Evolutionary conservation across 2,329 filamentous ascomycete genomes (phyloP), one percentile per base, ranked within the genome.

Genomic region (Pleurostoma richardsiae): DNA sequence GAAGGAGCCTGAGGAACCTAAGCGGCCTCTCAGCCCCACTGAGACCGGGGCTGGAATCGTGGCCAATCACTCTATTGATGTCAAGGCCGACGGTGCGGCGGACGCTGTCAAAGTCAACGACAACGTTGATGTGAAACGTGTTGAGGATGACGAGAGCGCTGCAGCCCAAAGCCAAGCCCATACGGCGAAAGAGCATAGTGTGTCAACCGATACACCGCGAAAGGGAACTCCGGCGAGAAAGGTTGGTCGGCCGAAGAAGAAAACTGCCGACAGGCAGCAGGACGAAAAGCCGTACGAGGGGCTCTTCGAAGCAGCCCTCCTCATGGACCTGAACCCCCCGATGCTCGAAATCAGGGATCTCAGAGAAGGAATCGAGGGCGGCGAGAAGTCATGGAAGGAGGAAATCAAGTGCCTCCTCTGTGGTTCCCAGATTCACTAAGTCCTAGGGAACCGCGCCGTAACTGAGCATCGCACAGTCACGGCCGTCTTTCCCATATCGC

Each of bases 321-420:
- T 67, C 50, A 71, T 75, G 56, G 71, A 73, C 38, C 61, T 65
- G 4, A 72, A 69, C 4, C 73, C 74, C 19, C 72, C 76, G 1
- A 59, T 69, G 27, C 68, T 80, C 43, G 73, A 79, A 52, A 72
- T 82, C 43, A 69, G 60, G 29, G 79, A 82, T 52, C 60, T 80
- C 41, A 69, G 79, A 41, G 57, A 69, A 30, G 64, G 67, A 7
- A 62, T 80, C 5, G 58, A 59, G 3, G 74, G 70, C 7, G 76
- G 76, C 3, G 70, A 72, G 30, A 78, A 74, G 59, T 65, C 62
- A 7, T 82, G 79, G 79, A 72, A 67, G 8, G 76, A 81, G 56
- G 68, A 68, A 4, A 59, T 75, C 30, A 60, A 66, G 42, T 82
- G 79, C 51, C 65, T 81, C 33, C 56, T 77, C 39, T 82, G 79